Conservation (phyloP, 371 early-diverging fungal species). For the Coemansia sp. region DNA sequence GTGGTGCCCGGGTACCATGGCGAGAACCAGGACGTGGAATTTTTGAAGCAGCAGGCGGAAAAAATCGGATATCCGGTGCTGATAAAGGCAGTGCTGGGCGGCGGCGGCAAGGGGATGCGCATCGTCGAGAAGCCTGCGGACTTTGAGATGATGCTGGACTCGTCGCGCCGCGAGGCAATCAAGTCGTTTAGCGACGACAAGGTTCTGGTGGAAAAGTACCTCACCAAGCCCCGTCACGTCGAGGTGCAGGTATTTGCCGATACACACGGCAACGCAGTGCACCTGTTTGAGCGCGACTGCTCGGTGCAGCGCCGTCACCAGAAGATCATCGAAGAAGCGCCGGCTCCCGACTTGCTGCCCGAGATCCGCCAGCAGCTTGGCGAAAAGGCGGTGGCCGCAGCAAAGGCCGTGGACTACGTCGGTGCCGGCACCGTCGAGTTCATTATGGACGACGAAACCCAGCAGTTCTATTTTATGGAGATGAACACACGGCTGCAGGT, state of each 20-base stretch:
- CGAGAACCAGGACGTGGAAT: slow-evolving; percentile 76
- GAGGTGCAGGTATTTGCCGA: slow-evolving; percentile 98
- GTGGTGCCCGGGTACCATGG: slow-evolving; percentile 96
- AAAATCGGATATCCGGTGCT: slow-evolving; percentile 89
- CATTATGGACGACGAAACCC: slow-evolving; percentile 84
- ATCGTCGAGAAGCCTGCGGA: slow-evolving; percentile 76
- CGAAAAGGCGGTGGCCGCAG: slow-evolving; percentile 89
- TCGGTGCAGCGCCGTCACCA: slow-evolving; percentile 97
- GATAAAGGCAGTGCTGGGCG: slow-evolving; percentile 95
- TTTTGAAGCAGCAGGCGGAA: slow-evolving; percentile 72
- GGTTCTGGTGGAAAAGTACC: slow-evolving; percentile 90
- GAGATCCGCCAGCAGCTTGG: slow-evolving; percentile 78
- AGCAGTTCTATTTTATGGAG: slow-evolving; percentile 96
- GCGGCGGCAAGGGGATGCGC: slow-evolving; percentile 98
- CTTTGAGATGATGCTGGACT: slow-evolving; percentile 82
- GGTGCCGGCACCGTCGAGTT: slow-evolving; percentile 98
- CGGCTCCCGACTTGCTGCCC: slow-evolving; percentile 72
- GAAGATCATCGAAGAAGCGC: slow-evolving; percentile 96
- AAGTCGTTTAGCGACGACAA: slow-evolving; percentile 91
- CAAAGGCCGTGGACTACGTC: slow-evolving; percentile 87
- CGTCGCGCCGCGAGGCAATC: slow-evolving; percentile 80
- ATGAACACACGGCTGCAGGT: slow-evolving; percentile 96
- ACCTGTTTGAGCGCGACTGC: slow-evolving; percentile 97
- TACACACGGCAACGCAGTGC: slow-evolving; percentile 79
- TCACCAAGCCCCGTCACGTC: slow-evolving; percentile 85